Conservation (phyloP, 192 early-diverging fungal genomes). For the Backusella parvicylindrica region DNA sequence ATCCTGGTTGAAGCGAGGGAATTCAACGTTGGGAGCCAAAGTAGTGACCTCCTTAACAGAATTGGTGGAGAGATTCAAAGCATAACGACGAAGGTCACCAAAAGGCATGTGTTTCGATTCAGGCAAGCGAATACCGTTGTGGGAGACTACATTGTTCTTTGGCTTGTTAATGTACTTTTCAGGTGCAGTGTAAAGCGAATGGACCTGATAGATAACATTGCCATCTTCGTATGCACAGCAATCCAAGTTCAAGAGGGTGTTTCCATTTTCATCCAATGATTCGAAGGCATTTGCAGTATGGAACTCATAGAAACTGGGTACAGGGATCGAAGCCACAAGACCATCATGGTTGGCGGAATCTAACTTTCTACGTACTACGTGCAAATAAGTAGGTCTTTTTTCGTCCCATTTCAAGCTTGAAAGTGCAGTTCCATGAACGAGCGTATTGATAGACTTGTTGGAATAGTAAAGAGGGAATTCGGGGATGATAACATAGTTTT, state of each 20-base stretch:
- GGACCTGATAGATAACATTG: not conserved
- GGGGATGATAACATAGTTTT: conserved; percentile 54
- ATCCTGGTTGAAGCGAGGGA: not conserved
- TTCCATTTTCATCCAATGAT: not conserved
- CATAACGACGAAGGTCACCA: conserved; percentile 5
- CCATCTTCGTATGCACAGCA: not conserved
- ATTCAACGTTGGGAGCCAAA: not conserved
- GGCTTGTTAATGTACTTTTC: not conserved
- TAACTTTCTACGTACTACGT: not conserved
- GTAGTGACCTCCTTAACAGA: not conserved
- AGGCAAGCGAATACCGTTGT: conserved; percentile 3
- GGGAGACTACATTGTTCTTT: too few relatives aligned
- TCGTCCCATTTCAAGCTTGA: not conserved
- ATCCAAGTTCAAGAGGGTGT: not conserved
- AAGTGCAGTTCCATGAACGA: not conserved
- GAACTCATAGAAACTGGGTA: not conserved
- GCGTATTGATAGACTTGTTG: not conserved
- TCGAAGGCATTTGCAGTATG: conserved; percentile 12
- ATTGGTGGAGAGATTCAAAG: not conserved
- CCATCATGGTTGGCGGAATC: not conserved
- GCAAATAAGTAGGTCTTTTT: not conserved
- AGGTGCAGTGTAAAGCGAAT: not conserved
- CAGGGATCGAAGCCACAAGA: conserved; percentile 8
- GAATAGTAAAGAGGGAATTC: conserved; percentile 45
- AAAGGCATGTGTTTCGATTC: not conserved